Conservation (phyloP, 805 yeast species). For the Teunomyces gatunensis region DNA sequence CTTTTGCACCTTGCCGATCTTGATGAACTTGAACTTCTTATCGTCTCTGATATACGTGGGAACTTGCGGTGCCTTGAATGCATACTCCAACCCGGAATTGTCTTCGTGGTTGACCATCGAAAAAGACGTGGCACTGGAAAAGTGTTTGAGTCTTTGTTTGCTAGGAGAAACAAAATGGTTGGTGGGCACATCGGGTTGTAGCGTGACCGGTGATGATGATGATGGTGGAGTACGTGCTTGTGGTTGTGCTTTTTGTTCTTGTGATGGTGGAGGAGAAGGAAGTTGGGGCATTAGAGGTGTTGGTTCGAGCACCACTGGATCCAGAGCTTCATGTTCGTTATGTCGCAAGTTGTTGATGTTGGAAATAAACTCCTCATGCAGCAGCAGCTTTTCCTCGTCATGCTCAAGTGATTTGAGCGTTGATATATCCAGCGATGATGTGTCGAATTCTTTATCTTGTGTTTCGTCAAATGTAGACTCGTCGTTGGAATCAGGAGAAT, state of each 20-base stretch:
- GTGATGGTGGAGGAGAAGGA: background rate
- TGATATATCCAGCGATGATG: background rate
- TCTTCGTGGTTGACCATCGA: constrained; percentile 28
- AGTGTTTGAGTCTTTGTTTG: constrained; percentile 12
- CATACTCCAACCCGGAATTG: constrained; percentile 27
- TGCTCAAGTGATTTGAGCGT: background rate
- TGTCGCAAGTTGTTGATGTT: constrained; percentile 28
- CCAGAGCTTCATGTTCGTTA: constrained; percentile 16
- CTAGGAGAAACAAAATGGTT: constrained; percentile 13
- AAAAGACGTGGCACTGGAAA: constrained; percentile 18
- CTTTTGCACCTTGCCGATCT: constrained; percentile 46
- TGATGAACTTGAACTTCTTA: constrained; percentile 43
- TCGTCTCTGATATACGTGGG: constrained; percentile 39
- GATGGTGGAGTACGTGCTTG: background rate
- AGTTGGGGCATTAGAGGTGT: background rate
- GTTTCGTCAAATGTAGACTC: constrained; percentile 3
- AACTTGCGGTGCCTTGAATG: constrained; percentile 27
- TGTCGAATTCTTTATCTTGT: constrained; percentile 11
- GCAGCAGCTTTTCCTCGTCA: constrained; percentile 2
- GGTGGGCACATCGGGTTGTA: background rate
- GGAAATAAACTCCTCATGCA: constrained; percentile 17
- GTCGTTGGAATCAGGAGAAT: background rate
- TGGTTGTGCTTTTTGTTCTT: too few species aligned
- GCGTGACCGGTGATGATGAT: background rate
- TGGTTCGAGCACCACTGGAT: background rate